Evolutionary conservation across 768 basidiomycete genomes (phyloP).

Genomic region (Podaxis carcinomalis): DNA sequence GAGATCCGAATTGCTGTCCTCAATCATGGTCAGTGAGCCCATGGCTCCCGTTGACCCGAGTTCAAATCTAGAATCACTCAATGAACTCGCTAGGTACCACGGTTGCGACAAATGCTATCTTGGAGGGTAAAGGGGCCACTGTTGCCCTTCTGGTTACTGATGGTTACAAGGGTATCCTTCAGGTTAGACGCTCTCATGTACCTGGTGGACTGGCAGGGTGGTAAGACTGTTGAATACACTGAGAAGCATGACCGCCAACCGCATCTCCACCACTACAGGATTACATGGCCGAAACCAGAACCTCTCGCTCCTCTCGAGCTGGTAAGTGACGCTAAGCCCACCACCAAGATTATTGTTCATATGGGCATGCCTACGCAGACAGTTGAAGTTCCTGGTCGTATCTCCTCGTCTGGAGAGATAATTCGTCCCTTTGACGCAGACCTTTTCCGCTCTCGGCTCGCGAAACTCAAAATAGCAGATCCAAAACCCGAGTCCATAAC

Average conservation of each 20-base stretch:
- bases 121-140: conserved; percentile 24
- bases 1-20: conserved; percentile 13
- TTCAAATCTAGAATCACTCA: background rate
- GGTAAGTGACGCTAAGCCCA: conserved; percentile 10
- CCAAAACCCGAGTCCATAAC: conserved; percentile 20
- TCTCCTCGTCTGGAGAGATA: conserved; percentile 21
- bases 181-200: conserved; percentile 17
- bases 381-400: conserved; percentile 24
- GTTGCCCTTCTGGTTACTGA: conserved; percentile 26
- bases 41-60: background rate
- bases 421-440: conserved; percentile 20
- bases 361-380: conserved; percentile 13
- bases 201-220: conserved; percentile 22
- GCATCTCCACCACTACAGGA: conserved; percentile 15
- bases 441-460: conserved; percentile 17
- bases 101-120: conserved; percentile 26
- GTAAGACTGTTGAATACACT: conserved; percentile 11
- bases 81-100: conserved; percentile 16
- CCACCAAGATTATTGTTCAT: background rate
- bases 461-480: conserved; percentile 15
- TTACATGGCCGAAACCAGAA: conserved; percentile 24
- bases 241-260: background rate
- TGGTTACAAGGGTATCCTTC: conserved; percentile 19
- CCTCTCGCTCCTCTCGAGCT: conserved; percentile 25
- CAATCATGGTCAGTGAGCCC: conserved; percentile 17